Evolutionary conservation across 129 eudicot species (phyloP).

Genomic region (Gnaphalium uliginosum): DNA sequence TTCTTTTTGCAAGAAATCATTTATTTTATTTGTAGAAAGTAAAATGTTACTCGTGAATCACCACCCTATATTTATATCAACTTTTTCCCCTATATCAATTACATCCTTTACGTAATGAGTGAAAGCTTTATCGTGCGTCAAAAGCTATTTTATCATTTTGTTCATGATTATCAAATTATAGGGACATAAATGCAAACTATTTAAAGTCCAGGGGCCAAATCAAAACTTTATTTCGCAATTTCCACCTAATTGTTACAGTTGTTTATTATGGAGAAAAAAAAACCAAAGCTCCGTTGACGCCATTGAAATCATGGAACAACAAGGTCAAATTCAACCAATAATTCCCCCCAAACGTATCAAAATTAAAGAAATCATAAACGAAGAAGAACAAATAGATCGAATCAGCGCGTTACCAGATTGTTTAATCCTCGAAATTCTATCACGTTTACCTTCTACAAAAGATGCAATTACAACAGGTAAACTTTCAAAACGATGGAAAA

Average conservation of each 20-base stretch:
- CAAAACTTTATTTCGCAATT: background rate
- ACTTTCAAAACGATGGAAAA: slow-evolving; percentile 27
- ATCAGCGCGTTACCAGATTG: slow-evolving; percentile 25
- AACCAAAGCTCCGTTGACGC: background rate
- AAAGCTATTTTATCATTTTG: no score
- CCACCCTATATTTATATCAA: no score
- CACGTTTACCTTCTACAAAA: slow-evolving; percentile 30
- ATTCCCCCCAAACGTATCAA: slow-evolving; percentile 20
- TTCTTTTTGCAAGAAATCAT: no score
- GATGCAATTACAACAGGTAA: slow-evolving; percentile 21
- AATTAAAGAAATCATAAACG: background rate
- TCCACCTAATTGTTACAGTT: background rate
- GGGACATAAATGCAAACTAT: background rate
- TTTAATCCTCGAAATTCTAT: slow-evolving; percentile 21
- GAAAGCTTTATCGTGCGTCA: no score
- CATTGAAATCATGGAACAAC: slow-evolving; percentile 12
- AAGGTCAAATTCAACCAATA: slow-evolving; percentile 15
- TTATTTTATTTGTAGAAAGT: no score
- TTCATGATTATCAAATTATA: background rate
- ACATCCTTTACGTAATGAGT: no score
- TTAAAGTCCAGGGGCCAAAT: slow-evolving; percentile 6
- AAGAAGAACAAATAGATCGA: slow-evolving; percentile 20
- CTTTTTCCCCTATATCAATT: no score
- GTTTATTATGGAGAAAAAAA: background rate
- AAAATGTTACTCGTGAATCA: no score